phyloP scores from a whole-genome alignment of 441 rosid species.

The Macaranga tanarius region DNA sequence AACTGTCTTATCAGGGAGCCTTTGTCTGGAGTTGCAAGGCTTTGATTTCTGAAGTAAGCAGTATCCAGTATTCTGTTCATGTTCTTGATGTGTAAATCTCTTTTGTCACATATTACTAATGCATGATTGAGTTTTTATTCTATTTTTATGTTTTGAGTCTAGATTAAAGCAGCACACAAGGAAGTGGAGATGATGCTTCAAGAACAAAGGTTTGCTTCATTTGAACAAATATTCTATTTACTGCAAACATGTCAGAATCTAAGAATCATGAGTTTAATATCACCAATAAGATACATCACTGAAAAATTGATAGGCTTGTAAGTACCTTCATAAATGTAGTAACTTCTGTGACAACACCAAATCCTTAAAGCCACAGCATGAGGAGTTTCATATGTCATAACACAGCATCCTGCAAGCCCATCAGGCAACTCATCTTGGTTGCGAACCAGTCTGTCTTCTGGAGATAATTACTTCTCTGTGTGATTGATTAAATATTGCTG shows the following conservation, averaged over 20 bases:
- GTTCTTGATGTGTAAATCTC: neutral
- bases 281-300: neutral
- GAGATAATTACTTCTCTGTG: neutral
- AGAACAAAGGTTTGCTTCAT: conserved; percentile 60
- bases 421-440: neutral
- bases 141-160: conserved; percentile 24
- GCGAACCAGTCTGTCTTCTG: neutral
- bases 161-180: conserved; percentile 71
- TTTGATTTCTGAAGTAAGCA: conserved; percentile 75
- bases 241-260: neutral
- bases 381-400: neutral
- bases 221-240: conserved; percentile 5
- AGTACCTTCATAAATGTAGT: neutral
- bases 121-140: neutral
- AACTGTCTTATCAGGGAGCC: conserved; percentile 59
- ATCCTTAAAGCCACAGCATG: neutral
- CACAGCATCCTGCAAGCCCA: neutral
- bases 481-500: neutral
- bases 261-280: neutral
- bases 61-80: neutral
- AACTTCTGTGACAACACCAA: neutral
- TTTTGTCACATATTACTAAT: neutral
- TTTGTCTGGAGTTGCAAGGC: conserved; percentile 92
- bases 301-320: neutral
- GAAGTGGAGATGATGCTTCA: conserved; percentile 67